A percentile compares a stretch with the other conserved stretches of the same genome.
Conservation (phyloP, 1,284 basidiomycete genomes). For the Cryptococcus neoformans region DNA sequence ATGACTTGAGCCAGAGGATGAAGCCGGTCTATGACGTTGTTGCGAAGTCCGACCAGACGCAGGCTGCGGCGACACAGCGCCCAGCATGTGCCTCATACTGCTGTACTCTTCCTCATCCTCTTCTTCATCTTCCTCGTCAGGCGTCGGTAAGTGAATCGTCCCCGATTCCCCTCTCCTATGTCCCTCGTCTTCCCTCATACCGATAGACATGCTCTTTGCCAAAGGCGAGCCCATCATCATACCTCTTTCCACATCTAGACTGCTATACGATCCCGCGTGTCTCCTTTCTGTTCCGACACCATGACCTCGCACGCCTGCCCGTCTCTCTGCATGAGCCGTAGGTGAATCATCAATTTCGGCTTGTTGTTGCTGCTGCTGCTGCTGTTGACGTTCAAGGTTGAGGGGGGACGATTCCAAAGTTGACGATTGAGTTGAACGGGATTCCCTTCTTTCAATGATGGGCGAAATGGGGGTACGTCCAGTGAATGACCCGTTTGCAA, state of each 20-base stretch:
- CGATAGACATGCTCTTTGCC: slow-evolving; percentile 3
- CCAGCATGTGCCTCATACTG: slow-evolving; percentile 16
- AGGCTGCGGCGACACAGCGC: slow-evolving; percentile 10
- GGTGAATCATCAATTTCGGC: slow-evolving; percentile 18
- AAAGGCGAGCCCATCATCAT: slow-evolving; percentile 61
- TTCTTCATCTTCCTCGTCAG: slow-evolving; percentile 13
- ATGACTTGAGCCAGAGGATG: slow-evolving; percentile 37
- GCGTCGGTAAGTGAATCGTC: slow-evolving; percentile 17
- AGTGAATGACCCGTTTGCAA: slow-evolving; percentile 19
- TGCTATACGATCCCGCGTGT: slow-evolving; percentile 89
- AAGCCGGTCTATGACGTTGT: slow-evolving; percentile 29
- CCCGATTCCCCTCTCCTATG: slow-evolving; percentile 28
- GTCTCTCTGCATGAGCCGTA: slow-evolving; percentile 8
- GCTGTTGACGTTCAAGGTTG: background rate
- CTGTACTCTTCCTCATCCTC: slow-evolving; percentile 9
- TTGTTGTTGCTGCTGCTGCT: background rate
- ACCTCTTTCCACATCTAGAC: slow-evolving; percentile 84
- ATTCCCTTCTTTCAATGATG: slow-evolving; percentile 47
- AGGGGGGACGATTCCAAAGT: slow-evolving; percentile 17
- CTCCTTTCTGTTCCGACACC: slow-evolving; percentile 51
- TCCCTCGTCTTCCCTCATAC: slow-evolving; percentile 4
- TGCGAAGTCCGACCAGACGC: slow-evolving; percentile 17
- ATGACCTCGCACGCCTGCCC: background rate
- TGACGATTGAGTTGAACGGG: slow-evolving; percentile 30
- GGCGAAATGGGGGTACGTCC: slow-evolving; percentile 49